phyloP scores from a whole-genome alignment of 345 rosid genomes.

The Citrus maxima region DNA sequence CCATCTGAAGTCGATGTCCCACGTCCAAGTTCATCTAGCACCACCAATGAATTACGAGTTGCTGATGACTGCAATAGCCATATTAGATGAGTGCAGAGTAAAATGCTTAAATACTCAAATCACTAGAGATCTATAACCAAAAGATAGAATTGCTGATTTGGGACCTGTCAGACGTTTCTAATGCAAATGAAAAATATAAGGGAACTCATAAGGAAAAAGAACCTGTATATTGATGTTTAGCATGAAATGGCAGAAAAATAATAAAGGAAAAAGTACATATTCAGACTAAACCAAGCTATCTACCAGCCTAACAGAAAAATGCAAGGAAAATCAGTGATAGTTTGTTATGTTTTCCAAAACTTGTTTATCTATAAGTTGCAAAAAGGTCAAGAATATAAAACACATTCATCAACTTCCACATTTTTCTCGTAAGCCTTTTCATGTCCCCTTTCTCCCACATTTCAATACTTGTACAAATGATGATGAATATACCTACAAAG shows the following conservation, averaged over 20 bases:
- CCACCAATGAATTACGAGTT: conserved; percentile 75
- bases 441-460: neutral
- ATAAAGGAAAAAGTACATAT: neutral
- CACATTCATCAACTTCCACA: neutral
- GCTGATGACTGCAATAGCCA: conserved; percentile 65
- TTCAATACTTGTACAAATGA: neutral
- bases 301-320: neutral
- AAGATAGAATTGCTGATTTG: conserved; percentile 1
- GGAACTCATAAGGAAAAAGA: neutral
- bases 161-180: neutral
- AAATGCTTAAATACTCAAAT: neutral
- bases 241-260: neutral
- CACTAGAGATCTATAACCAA: neutral
- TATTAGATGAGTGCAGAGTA: neutral
- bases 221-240: neutral
- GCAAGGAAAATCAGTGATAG: conserved; percentile 1
- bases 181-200: neutral
- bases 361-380: neutral
- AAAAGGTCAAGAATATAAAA: neutral
- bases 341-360: neutral
- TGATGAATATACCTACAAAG: neutral
- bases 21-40: conserved; percentile 95
- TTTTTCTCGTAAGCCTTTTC: neutral
- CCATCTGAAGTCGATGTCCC: conserved; percentile 98
- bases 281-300: neutral